These are phyloP conservation scores for Coemansia sp. DNA, from an alignment of 192 early-diverging fungal genomes.

Conservation along the genomic window DNA sequence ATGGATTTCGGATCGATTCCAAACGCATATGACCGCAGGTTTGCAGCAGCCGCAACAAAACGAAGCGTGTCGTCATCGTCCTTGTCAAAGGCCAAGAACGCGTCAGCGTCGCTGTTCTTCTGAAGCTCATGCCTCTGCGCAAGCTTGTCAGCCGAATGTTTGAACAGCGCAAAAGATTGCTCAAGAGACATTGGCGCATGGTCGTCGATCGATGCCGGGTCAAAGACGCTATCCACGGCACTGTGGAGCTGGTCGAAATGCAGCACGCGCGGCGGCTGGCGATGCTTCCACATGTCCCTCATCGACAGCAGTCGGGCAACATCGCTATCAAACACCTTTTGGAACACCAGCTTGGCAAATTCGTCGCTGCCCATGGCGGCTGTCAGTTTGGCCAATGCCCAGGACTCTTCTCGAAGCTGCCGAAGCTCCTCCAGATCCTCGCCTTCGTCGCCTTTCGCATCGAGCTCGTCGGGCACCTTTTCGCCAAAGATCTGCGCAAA, in stretches of 20 bases:
- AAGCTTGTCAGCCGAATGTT: slow-evolving; percentile 49
- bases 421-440: slow-evolving; percentile 69
- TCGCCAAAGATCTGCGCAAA: slow-evolving; percentile 81
- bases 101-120: neutral
- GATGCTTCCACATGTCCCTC: slow-evolving; percentile 87
- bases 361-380: slow-evolving; percentile 59
- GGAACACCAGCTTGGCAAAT: slow-evolving; percentile 66
- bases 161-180: slow-evolving; percentile 73
- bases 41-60: slow-evolving; percentile 93
- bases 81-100: slow-evolving; percentile 85
- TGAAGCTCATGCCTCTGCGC: slow-evolving; percentile 9
- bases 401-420: slow-evolving; percentile 70
- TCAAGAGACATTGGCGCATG: slow-evolving; percentile 70
- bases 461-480: slow-evolving; percentile 14
- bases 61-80: slow-evolving; percentile 88
- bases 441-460: slow-evolving; percentile 52
- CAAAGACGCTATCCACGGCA: slow-evolving; percentile 3
- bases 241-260: slow-evolving; percentile 54
- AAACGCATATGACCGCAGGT: slow-evolving; percentile 82
- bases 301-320: slow-evolving; percentile 76
- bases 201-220: slow-evolving; percentile 57
- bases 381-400: slow-evolving; percentile 68
- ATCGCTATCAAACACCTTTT: slow-evolving; percentile 82
- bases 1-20: slow-evolving; percentile 74
- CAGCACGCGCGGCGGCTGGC: slow-evolving; percentile 70